Evolutionary conservation across 805 yeast species (phyloP).

Genomic region (Teunomyces tritomae): DNA sequence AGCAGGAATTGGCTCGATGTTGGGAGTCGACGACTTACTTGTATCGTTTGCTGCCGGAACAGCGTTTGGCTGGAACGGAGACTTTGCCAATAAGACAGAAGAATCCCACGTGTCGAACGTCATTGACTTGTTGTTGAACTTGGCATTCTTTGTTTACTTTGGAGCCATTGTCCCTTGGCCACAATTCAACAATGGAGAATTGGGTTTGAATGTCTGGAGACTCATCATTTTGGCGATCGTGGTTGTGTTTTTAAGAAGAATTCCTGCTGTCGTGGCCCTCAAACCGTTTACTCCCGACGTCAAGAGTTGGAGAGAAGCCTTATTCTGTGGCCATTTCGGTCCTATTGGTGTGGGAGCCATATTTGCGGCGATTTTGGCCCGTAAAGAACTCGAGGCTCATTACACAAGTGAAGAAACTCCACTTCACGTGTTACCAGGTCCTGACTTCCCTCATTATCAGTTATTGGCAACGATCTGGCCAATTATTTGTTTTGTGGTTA

Average conservation of each 20-base stretch:
- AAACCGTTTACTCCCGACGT: constrained; percentile 85
- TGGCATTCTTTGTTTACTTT: constrained; percentile 83
- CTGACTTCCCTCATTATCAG: constrained; percentile 52
- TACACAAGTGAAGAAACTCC: constrained; percentile 58
- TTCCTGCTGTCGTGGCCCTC: constrained; percentile 75
- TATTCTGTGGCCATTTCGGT: constrained; percentile 94
- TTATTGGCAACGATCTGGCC: constrained; percentile 57
- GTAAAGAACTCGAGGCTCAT: constrained; percentile 61
- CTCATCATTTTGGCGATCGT: constrained; percentile 71
- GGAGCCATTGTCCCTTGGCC: constrained; percentile 93
- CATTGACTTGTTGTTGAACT: constrained; percentile 78
- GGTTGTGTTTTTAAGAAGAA: constrained; percentile 69
- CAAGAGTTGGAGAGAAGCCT: constrained; percentile 88
- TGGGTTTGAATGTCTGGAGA: constrained; percentile 79
- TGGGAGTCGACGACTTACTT: constrained; percentile 85
- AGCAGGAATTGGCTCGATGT: constrained; percentile 84
- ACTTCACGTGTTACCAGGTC: constrained; percentile 44
- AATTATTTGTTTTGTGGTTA: constrained; percentile 71
- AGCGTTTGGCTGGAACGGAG: constrained; percentile 91
- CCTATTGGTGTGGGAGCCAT: constrained; percentile 96
- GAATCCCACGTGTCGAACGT: constrained; percentile 86
- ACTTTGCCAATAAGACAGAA: constrained; percentile 79
- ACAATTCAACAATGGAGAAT: constrained; percentile 55
- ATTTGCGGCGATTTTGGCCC: constrained; percentile 77
- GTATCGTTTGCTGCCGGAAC: constrained; percentile 93